Base-by-base conservation (phyloP, 78 protist genomes). In the Mantamonas sphyraenae region DNA sequence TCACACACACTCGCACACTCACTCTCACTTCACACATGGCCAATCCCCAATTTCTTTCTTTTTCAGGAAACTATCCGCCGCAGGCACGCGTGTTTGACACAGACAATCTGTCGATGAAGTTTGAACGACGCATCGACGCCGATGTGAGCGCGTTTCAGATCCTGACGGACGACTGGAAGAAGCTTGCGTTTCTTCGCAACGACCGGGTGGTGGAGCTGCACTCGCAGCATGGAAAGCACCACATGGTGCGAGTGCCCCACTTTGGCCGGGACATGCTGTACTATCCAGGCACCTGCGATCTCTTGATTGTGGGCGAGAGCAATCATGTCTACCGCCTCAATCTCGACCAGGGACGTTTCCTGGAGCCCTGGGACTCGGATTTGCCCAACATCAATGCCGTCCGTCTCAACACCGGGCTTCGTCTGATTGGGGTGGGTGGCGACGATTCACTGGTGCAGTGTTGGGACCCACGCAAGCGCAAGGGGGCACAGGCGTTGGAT, bases 201-300 rank as follows among this genome's bases (percentile, higher is more conserved):
- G 95, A 90, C 57, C 79, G 98, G 40, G 53, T 51, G 35, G 47
- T 96, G 28, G 97, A 92, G 72, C 60, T 96, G 57, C 99, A 96
- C 76, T 76, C 94, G n/a, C 81, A 81, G 33, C 71, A 47, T 73
- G 97, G 96, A 12, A 19, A 24, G 39, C 76, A 95, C 84, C 83
- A 81, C 75, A 51, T 64, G 47, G 71, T 81, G 17, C 58, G 97
- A 35, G 61, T 85, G 39, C 98, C 98, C n/a, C 22, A 62, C 38
- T 45, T 51, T 22, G 96, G 96, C 22, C 86, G 99, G 34, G 86
- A 74, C 73, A 30, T 96, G 67, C 42, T 50, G 16, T 96, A 96
- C 82, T 73, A 89, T n/a, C 47, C 34, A n/a, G 58, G 33, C 35
- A 30, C 67, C 28, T 72, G 85, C 64, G 96, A 92, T 10, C 78